phyloP scores from a whole-genome alignment of 2,329 filamentous ascomycete species.

The Pestalotiopsis sp. region DNA sequence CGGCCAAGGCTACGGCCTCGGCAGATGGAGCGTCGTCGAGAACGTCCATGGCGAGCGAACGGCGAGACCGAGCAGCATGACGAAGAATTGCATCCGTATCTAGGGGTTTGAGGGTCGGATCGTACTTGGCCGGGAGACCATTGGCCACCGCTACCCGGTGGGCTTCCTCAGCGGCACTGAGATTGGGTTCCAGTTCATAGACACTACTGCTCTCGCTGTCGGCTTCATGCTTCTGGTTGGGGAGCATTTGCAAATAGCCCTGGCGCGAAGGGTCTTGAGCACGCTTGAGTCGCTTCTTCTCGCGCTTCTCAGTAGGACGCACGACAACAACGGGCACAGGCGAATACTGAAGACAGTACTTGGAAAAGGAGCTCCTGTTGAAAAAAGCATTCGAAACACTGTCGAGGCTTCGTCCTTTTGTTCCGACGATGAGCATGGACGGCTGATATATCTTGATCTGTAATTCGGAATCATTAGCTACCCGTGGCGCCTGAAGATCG shows the following conservation, averaged over 20 bases:
- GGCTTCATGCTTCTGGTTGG: conserved; percentile 60
- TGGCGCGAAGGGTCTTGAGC: conserved; percentile 74
- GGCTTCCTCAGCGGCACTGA: conserved; percentile 63
- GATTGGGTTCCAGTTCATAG: conserved; percentile 56
- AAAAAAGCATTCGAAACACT: conserved; percentile 85
- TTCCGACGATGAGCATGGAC: conserved; percentile 88
- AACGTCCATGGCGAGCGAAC: conserved; percentile 7
- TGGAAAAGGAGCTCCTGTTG: conserved; percentile 79
- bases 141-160: conserved; percentile 65
- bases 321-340: conserved; percentile 93
- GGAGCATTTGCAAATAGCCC: conserved; percentile 77
- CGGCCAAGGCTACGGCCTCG: conserved; percentile 24
- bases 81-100: conserved; percentile 32
- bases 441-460: conserved; percentile 92
- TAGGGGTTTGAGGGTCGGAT: conserved; percentile 64
- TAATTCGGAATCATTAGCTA: conserved; percentile 5
- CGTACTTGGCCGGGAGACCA: conserved; percentile 62
- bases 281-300: conserved; percentile 88
- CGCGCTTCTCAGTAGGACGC: conserved; percentile 80
- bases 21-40: conserved; percentile 14
- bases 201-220: conserved; percentile 54
- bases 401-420: conserved; percentile 79
- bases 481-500: no score
- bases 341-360: conserved; percentile 92
- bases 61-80: conserved; percentile 20